These are phyloP conservation scores for Bretziella fagacearum DNA, from an alignment of 2,329 filamentous ascomycete species.

Conservation along the genomic window DNA sequence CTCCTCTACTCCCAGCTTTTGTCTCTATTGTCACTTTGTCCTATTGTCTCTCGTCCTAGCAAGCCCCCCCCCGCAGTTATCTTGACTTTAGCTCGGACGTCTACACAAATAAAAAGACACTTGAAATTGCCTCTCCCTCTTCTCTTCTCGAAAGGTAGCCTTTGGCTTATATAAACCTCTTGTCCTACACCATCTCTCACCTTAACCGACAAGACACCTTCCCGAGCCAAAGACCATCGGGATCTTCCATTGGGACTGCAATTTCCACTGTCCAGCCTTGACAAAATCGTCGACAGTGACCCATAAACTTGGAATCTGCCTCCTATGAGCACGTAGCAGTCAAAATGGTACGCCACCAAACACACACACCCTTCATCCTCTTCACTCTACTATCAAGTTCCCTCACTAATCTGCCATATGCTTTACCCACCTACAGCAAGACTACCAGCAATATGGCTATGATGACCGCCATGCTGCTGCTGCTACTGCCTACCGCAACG, in stretches of 20 bases:
- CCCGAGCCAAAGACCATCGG: background rate
- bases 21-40: too few species aligned
- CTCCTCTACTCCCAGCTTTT: background rate
- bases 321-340: constrained; percentile 8
- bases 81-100: too few species aligned
- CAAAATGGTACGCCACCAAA: constrained; percentile 4
- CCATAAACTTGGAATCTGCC: background rate
- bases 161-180: background rate
- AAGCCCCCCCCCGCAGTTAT: too few species aligned
- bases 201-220: background rate
- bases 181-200: background rate
- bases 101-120: background rate
- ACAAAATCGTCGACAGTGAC: background rate
- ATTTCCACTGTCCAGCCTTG: background rate
- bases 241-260: background rate
- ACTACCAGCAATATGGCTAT: constrained; percentile 12
- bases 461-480: background rate
- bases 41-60: too few species aligned
- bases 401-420: background rate
- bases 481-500: background rate
- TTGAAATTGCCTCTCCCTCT: background rate
- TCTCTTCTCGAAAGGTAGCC: background rate
- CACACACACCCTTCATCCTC: background rate
- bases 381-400: background rate
- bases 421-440: background rate